Conservation (phyloP, 495 filamentous ascomycete species). For the Pseudevernia furfuracea region DNA sequence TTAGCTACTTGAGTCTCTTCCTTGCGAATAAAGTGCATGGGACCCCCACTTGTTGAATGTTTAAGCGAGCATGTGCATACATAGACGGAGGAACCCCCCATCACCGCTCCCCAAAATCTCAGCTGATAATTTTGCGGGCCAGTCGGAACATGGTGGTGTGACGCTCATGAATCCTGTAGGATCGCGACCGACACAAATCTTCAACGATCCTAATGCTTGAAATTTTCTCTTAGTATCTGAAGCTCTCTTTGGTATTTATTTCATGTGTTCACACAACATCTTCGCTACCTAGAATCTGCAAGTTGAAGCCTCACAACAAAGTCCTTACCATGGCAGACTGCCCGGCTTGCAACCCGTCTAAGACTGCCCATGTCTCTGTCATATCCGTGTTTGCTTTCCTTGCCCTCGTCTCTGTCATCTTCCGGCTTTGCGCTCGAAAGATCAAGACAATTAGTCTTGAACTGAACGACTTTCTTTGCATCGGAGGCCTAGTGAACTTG, state of each 20-base stretch:
- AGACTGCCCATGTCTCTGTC: constrained; percentile 13
- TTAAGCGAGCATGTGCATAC: not conserved
- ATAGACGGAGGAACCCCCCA: too few species aligned
- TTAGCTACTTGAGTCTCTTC: not conserved
- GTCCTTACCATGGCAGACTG: constrained; percentile 5
- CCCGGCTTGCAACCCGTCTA: constrained; percentile 2
- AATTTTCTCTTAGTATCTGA: too few species aligned
- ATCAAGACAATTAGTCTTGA: constrained; percentile 11
- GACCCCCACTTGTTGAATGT: not conserved
- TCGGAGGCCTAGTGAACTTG: constrained; percentile 12
- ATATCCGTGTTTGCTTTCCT: constrained; percentile 18
- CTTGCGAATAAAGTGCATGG: not conserved
- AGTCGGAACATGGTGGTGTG: not conserved
- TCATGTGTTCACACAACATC: too few species aligned
- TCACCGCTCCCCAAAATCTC: not conserved
- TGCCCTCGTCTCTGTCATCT: constrained; percentile 10
- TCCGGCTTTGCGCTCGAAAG: constrained; percentile 20
- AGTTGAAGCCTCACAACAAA: too few species aligned
- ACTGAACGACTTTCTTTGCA: constrained; percentile 17
- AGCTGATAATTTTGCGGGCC: not conserved
- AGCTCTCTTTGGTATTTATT: too few species aligned
- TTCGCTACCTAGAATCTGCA: too few species aligned
- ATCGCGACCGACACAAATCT: too few species aligned
- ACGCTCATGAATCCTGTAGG: too few species aligned
- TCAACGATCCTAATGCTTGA: too few species aligned